Evolutionary conservation across 495 filamentous ascomycete genomes (phyloP).

Genomic region (Penicillium argentinense): DNA sequence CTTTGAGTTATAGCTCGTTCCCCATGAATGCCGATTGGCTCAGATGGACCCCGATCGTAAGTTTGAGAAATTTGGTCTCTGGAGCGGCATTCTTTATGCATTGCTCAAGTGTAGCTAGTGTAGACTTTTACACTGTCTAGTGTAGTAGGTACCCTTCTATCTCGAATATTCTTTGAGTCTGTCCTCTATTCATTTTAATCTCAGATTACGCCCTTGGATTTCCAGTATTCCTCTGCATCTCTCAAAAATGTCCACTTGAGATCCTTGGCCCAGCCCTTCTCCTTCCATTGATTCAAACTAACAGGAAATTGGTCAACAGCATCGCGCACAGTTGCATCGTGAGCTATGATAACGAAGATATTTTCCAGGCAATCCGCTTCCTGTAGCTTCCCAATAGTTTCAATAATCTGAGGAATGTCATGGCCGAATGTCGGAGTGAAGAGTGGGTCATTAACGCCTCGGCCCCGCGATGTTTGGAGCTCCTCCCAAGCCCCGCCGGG

Average conservation of each 20-base stretch:
- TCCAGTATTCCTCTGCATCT: slow-evolving; percentile 4
- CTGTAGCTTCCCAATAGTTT: slow-evolving; percentile 43
- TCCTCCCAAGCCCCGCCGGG: slow-evolving; percentile 9
- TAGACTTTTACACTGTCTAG: too few species aligned
- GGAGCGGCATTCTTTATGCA: too few species aligned
- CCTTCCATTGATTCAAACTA: slow-evolving; percentile 48
- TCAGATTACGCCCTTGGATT: slow-evolving; percentile 5
- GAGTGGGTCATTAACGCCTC: slow-evolving; percentile 3
- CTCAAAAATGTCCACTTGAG: slow-evolving; percentile 8
- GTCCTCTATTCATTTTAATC: too few species aligned
- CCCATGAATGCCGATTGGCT: too few species aligned
- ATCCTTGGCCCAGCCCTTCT: slow-evolving; percentile 43
- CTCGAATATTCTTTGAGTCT: too few species aligned
- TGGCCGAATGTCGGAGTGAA: slow-evolving; percentile 17
- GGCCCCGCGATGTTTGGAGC: slow-evolving; percentile 7
- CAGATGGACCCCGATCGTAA: too few species aligned
- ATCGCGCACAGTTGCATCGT: slow-evolving; percentile 46
- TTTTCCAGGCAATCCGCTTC: slow-evolving; percentile 51
- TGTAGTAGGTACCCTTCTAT: too few species aligned
- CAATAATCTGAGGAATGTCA: slow-evolving; percentile 15
- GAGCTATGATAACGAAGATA: slow-evolving; percentile 53
- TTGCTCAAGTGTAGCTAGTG: too few species aligned
- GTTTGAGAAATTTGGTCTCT: too few species aligned
- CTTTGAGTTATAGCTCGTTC: not conserved
- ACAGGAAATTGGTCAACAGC: slow-evolving; percentile 51